Evolutionary conservation across 177 flowering plant genomes (phyloP), one percentile per base, ranked within the genome.

Genomic region (Vitis hybrid): DNA sequence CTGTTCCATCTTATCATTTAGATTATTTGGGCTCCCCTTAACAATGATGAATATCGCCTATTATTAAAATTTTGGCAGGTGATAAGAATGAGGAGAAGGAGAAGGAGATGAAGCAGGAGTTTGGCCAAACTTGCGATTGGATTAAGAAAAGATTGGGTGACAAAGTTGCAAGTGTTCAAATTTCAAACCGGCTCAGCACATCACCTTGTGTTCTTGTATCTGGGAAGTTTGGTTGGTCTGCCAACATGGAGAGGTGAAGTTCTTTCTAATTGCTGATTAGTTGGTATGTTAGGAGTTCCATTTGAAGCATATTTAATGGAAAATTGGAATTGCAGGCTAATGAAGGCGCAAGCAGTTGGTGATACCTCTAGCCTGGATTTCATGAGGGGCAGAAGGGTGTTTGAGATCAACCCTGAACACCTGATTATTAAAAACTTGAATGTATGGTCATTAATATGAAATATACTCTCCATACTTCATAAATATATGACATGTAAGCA

Each of bases 221-320:
- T 78, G 98, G 92, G 62, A 92, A 91, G 82, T 95, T 95, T 87
- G 98, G 98, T 68, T 93, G 97, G 97, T 95, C 97, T 71, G 97
- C 97, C 51, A 95, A 95, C 78, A 95, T 95, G 98, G 98, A 95
- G 77, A 89, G 97, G 98, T 92, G 56, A 71, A 15, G 13, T 14
- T 8, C 31, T 33, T 44, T 19, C 17, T 59, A 63, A 52, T 64
- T 65, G 53, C 44, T 57, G 31, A 14, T 58, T 38, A n/a, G 2
- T 9, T 11, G 19, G 54, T 15, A 52, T 7, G 33, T 3, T 52
- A 51, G 24, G 12, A 22, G 63, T 22, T 5, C 22, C n/a, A 12
- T 20, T 24, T 60, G 58, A 56, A 33, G 7, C 19, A 10, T 47
- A 18, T 70, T 60, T 12, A 17, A 55, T 52, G 20, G 47, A 20